Conservation (phyloP, 202 grass and related monocot species). For the Hordeum pubiflorum region DNA sequence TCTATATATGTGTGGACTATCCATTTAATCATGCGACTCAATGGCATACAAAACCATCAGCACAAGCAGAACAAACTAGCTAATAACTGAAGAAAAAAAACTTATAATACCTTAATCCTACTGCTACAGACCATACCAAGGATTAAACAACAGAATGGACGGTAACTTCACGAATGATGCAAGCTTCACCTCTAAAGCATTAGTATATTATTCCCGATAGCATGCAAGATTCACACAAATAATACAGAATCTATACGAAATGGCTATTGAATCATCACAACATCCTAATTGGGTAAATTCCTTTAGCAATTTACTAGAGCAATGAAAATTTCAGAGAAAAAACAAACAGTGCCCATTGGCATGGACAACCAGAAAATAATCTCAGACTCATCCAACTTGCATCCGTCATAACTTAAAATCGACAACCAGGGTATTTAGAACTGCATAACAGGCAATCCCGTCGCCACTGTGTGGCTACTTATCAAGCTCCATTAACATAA, state of each 20-base stretch:
- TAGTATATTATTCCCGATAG: neutral
- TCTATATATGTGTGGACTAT: neutral
- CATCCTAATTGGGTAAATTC: neutral
- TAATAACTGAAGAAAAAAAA: neutral
- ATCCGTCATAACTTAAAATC: too few relatives aligned
- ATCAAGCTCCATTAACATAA: too few relatives aligned
- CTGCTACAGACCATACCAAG: neutral
- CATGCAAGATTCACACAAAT: neutral
- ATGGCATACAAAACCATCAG: neutral
- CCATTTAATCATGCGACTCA: neutral
- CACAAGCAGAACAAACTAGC: neutral
- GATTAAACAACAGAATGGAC: neutral
- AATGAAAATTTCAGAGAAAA: neutral
- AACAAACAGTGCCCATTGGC: too few relatives aligned
- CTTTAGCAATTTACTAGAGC: neutral
- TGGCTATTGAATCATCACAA: neutral
- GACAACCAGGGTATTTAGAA: too few relatives aligned
- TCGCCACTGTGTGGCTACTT: too few relatives aligned
- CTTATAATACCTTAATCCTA: neutral
- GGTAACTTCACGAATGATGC: neutral
- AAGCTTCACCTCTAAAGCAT: neutral
- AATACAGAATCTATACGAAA: neutral
- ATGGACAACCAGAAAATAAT: too few relatives aligned
- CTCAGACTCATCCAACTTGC: too few relatives aligned
- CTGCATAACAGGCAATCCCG: too few relatives aligned